Percentiles rank a stretch among this genome's conserved stretches.
Evolutionary conservation across 768 basidiomycete species (phyloP).

Genomic region (Crassisporium funariophilum): DNA sequence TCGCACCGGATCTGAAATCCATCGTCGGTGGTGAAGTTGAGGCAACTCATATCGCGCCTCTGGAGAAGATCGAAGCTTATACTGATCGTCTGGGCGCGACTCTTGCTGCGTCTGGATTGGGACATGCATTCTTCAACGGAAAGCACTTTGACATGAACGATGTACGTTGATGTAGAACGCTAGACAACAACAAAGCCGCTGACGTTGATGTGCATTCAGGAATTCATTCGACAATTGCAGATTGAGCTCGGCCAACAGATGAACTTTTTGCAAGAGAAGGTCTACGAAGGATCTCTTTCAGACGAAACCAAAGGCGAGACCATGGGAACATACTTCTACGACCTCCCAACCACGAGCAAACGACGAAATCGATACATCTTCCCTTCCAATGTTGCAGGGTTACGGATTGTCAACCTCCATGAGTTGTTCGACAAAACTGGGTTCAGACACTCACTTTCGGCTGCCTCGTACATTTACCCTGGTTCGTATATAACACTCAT

Average conservation of each 20-base stretch:
- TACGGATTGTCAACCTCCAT: conserved; percentile 57
- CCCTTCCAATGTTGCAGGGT: conserved; percentile 45
- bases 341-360: conserved; percentile 70
- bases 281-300: conserved; percentile 58
- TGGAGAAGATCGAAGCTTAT: conserved; percentile 56
- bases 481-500: conserved; percentile 38
- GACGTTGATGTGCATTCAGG: conserved; percentile 38
- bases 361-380: conserved; percentile 80
- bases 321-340: conserved; percentile 84
- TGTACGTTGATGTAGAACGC: too few species aligned
- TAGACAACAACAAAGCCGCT: too few species aligned
- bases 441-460: conserved; percentile 40
- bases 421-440: conserved; percentile 52
- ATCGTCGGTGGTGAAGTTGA: conserved; percentile 27
- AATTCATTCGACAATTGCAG: conserved; percentile 67
- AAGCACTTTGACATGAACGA: conserved; percentile 70
- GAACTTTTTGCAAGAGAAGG: conserved; percentile 73
- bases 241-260: conserved; percentile 58
- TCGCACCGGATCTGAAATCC: conserved; percentile 17
- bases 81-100: conserved; percentile 58
- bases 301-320: conserved; percentile 48
- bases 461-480: conserved; percentile 63
- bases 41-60: conserved; percentile 27
- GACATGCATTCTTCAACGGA: conserved; percentile 90
- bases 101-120: conserved; percentile 39